Evolutionary conservation across 2,329 filamentous ascomycete species (phyloP).

Genomic region (Aspergillus jensenii): DNA sequence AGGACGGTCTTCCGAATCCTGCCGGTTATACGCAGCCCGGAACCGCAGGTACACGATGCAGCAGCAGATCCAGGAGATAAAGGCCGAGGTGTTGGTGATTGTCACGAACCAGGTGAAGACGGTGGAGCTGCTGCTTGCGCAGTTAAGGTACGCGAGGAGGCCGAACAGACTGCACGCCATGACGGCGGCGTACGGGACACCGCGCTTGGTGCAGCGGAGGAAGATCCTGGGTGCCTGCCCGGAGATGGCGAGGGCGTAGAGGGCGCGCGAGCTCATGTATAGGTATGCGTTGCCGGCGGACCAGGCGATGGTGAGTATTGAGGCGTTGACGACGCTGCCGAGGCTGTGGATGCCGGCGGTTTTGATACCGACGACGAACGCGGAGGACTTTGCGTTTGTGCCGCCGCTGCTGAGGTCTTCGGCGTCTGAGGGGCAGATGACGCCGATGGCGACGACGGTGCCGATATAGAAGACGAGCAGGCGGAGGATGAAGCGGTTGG

Average conservation of each 20-base stretch:
- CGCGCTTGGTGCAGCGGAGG: slow-evolving; percentile 43
- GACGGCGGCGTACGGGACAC: slow-evolving; percentile 58
- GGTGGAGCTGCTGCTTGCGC: slow-evolving; percentile 52
- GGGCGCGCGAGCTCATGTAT: slow-evolving; percentile 36
- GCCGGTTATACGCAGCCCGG: not conserved
- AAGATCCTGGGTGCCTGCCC: slow-evolving; percentile 39
- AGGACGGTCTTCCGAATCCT: no score
- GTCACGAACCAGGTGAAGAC: slow-evolving; percentile 63
- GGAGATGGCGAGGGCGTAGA: slow-evolving; percentile 40
- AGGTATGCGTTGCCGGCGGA: slow-evolving; percentile 45
- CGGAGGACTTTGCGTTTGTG: slow-evolving; percentile 45
- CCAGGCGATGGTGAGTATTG: slow-evolving; percentile 41
- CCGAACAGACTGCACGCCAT: slow-evolving; percentile 52
- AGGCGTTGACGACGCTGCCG: slow-evolving; percentile 41
- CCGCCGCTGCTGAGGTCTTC: slow-evolving; percentile 45
- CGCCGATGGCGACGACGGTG: slow-evolving; percentile 68
- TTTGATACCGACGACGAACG: slow-evolving; percentile 54
- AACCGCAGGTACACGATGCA: not conserved
- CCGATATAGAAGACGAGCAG: slow-evolving; percentile 72
- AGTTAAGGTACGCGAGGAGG: slow-evolving; percentile 64
- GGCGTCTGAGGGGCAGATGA: slow-evolving; percentile 65
- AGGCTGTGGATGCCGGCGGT: slow-evolving; percentile 45
- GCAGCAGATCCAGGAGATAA: not conserved
- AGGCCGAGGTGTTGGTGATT: not conserved
- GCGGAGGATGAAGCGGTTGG: slow-evolving; percentile 75